Percentiles rank a stretch among this genome's conserved stretches.
Evolutionary conservation across 306 rosid species (phyloP).

Genomic region (Glycine soja): DNA sequence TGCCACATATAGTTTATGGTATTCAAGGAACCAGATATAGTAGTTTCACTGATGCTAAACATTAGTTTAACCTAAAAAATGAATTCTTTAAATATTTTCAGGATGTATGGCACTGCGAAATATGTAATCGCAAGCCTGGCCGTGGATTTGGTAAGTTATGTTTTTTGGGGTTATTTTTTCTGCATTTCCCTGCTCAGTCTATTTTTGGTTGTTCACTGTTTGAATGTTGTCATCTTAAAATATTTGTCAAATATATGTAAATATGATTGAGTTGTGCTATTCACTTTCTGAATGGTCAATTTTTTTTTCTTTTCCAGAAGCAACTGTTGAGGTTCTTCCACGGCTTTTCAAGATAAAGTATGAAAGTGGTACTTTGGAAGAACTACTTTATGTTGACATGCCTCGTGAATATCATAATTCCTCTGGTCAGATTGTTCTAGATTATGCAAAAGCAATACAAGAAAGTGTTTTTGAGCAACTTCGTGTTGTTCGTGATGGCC

Average conservation of each 20-base stretch:
- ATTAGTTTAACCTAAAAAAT: conserved; percentile 33
- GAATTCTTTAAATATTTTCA: conserved; percentile 55
- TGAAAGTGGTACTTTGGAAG: conserved; percentile 98
- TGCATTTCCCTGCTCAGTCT: conserved; percentile 7
- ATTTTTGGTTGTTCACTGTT: conserved; percentile 33
- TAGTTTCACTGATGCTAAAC: conserved; percentile 35
- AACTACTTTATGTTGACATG: conserved; percentile 96
- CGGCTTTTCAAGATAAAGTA: conserved; percentile 96
- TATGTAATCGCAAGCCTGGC: conserved; percentile 97
- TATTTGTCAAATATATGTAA: conserved; percentile 26
- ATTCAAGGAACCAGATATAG: conserved; percentile 18
- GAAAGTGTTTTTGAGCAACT: conserved; percentile 99
- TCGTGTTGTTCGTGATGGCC: conserved; percentile 99
- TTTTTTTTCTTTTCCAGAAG: conserved; percentile 65
- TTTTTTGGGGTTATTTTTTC: conserved; percentile 22
- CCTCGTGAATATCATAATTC: conserved; percentile 96
- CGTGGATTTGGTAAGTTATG: conserved; percentile 88
- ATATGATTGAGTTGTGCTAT: conserved; percentile 31
- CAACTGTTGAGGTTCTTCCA: conserved; percentile 96
- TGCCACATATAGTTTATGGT: conserved; percentile 13
- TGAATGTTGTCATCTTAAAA: conserved; percentile 28
- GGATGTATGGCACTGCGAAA: conserved; percentile 99
- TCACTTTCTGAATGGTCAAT: conserved; percentile 33
- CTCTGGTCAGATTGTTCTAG: conserved; percentile 95
- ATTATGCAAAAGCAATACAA: conserved; percentile 96